Conservation (phyloP, 2,329 filamentous ascomycete genomes). For the Xylariaceae sp. region DNA sequence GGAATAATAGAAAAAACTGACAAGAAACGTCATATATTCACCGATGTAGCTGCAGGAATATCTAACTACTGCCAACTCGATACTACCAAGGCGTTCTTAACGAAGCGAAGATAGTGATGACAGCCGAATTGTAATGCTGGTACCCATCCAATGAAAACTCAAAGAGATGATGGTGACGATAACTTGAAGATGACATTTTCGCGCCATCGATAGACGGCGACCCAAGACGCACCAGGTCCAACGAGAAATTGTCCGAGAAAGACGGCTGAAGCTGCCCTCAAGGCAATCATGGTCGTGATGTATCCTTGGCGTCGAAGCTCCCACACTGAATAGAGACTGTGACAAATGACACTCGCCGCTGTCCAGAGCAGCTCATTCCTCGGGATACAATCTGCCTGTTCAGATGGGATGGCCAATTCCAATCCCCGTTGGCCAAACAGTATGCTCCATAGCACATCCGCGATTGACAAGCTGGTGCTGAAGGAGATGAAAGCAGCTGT, state of each 20-base stretch:
- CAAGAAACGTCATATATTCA: too few species aligned
- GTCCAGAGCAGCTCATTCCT: conserved; percentile 5
- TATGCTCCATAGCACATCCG: background rate
- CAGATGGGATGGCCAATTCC: too few species aligned
- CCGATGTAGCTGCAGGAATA: too few species aligned
- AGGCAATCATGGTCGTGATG: conserved; percentile 21
- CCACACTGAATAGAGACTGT: conserved; percentile 33
- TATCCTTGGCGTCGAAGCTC: conserved; percentile 35
- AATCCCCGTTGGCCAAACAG: too few species aligned
- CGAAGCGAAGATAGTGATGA: too few species aligned
- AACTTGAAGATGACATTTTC: conserved; percentile 25
- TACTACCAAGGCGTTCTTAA: too few species aligned
- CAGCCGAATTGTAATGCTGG: too few species aligned
- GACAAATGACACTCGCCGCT: background rate
- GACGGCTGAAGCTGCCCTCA: conserved; percentile 1
- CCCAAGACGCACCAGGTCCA: conserved; percentile 34
- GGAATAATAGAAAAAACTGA: too few species aligned
- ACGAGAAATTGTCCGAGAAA: conserved; percentile 23
- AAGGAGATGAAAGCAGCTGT: background rate
- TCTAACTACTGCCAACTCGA: too few species aligned
- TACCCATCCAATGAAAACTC: too few species aligned
- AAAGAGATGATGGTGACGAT: too few species aligned
- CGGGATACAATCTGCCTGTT: too few species aligned
- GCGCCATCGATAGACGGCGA: conserved; percentile 36
- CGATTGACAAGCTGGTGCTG: background rate